These are phyloP conservation scores for Kodamaea jinghongensis DNA, from an alignment of 805 yeast genomes.

Conservation along the genomic window DNA sequence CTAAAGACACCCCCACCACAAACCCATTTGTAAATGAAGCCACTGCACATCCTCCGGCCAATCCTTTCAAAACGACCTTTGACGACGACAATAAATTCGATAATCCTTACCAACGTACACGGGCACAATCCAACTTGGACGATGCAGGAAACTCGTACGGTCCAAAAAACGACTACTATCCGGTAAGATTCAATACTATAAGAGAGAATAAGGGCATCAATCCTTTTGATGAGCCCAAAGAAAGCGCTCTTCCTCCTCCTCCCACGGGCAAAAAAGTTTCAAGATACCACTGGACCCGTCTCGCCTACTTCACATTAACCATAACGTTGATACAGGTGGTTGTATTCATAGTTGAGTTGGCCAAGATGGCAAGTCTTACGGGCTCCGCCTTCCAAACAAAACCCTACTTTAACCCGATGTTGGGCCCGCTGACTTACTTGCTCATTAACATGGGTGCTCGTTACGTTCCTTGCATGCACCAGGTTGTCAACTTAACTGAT, in stretches of 20 bases:
- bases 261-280: constrained; percentile 21
- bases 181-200: background rate
- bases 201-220: constrained; percentile 4
- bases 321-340: constrained; percentile 47
- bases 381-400: constrained; percentile 65
- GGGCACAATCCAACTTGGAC: constrained; percentile 2
- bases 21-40: too few species aligned
- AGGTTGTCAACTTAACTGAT: constrained; percentile 48
- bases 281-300: constrained; percentile 31
- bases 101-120: constrained; percentile 1
- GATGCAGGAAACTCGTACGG: constrained; percentile 3
- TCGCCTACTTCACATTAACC: constrained; percentile 41
- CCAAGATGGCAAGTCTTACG: constrained; percentile 54
- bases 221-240: constrained; percentile 7
- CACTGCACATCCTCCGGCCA: too few species aligned
- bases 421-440: constrained; percentile 69
- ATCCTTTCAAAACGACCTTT: constrained; percentile 6
- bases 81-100: constrained; percentile 3
- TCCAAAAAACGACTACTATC: constrained; percentile 2
- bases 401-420: constrained; percentile 75
- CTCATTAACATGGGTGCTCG: constrained; percentile 70
- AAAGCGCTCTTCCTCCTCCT: constrained; percentile 7
- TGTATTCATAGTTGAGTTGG: constrained; percentile 63
- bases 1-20: background rate
- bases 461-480: constrained; percentile 68